A percentile compares a stretch with the other conserved stretches of the same genome.
These are phyloP conservation scores for Litchi chinensis DNA, from an alignment of 345 rosid species.

Conservation along the genomic window DNA sequence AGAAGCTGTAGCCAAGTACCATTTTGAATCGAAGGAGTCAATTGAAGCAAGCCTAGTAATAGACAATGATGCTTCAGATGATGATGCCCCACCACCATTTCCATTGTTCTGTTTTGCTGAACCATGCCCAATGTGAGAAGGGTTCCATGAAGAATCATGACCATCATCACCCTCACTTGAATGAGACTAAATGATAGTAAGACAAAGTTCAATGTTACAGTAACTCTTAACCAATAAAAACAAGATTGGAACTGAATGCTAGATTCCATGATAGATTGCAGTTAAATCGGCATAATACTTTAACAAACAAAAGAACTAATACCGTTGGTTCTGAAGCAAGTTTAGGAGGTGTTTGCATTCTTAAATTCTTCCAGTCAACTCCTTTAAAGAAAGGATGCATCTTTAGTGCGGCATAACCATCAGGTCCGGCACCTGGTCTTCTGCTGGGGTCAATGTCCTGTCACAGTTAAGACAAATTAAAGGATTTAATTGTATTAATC, in stretches of 20 bases:
- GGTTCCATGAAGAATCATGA: slow-evolving; percentile 73
- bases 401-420: slow-evolving; percentile 83
- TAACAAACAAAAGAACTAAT: slow-evolving; percentile 19
- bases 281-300: background rate
- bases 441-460: slow-evolving; percentile 89
- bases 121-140: slow-evolving; percentile 67
- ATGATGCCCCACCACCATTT: slow-evolving; percentile 42
- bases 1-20: slow-evolving; percentile 53
- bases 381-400: slow-evolving; percentile 88
- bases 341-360: slow-evolving; percentile 76
- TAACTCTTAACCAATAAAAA: slow-evolving; percentile 4
- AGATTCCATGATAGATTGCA: slow-evolving; percentile 1
- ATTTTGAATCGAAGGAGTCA: slow-evolving; percentile 97
- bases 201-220: background rate
- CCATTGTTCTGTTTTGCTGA: slow-evolving; percentile 57
- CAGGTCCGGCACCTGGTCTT: slow-evolving; percentile 92
- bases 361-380: slow-evolving; percentile 78
- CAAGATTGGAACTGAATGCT: slow-evolving; percentile 9
- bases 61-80: slow-evolving; percentile 59
- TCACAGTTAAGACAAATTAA: slow-evolving; percentile 17
- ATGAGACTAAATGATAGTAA: slow-evolving; percentile 42
- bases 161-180: slow-evolving; percentile 62
- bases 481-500: background rate
- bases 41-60: slow-evolving; percentile 94
- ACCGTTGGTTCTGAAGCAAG: slow-evolving; percentile 76